Conservation (phyloP, 2,329 filamentous ascomycete species). For the Cercospora sesami region DNA sequence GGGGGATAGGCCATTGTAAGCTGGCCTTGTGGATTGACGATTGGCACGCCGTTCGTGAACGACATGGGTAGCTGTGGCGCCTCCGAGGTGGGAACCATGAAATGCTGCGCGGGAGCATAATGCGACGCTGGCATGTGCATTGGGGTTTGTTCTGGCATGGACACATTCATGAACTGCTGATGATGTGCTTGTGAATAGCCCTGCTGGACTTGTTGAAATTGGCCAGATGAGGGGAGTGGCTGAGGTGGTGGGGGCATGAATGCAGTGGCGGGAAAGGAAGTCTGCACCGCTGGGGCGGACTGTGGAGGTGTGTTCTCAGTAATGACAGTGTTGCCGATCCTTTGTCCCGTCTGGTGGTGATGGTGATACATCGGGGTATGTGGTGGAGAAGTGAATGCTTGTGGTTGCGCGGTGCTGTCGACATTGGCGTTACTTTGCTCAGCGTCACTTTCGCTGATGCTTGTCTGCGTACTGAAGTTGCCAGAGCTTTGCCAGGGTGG, state of each 20-base stretch:
- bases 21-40: constrained; percentile 31
- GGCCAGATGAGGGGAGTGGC: constrained; percentile 4
- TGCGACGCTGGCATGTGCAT: constrained; percentile 20
- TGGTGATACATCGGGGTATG: constrained; percentile 44
- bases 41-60: constrained; percentile 32
- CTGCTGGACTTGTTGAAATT: constrained; percentile 8
- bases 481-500: constrained; percentile 44
- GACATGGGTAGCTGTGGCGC: constrained; percentile 23
- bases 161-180: constrained; percentile 34
- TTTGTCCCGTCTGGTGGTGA: constrained; percentile 22
- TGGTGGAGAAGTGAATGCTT: constrained; percentile 48
- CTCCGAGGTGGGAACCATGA: constrained; percentile 17
- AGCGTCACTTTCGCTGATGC: constrained; percentile 43
- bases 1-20: constrained; percentile 30
- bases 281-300: constrained; percentile 53
- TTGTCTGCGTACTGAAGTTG: constrained; percentile 41
- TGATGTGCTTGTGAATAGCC: constrained; percentile 17
- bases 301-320: constrained; percentile 53
- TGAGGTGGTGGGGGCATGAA: constrained; percentile 37
- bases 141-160: constrained; percentile 26
- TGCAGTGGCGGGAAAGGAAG: constrained; percentile 44
- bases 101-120: constrained; percentile 23
- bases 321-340: constrained; percentile 36
- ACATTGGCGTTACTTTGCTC: constrained; percentile 32
- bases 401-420: constrained; percentile 27